phyloP scores from a whole-genome alignment of 2,329 filamentous ascomycete genomes.

The Fusarium nelsonii region DNA sequence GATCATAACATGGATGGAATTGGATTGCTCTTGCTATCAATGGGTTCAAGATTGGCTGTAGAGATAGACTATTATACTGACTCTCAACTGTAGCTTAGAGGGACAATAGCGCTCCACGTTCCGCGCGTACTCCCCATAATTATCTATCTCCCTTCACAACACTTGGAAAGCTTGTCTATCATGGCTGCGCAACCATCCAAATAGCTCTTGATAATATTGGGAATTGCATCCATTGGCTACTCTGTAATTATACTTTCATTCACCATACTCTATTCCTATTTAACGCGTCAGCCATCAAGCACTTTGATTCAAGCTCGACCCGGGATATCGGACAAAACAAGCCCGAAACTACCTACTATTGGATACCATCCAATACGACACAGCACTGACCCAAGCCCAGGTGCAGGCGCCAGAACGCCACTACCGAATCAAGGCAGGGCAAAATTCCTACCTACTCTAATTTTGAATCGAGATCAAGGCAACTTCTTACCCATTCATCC shows the following conservation, averaged over 20 bases:
- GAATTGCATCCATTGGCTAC: not conserved
- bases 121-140: conserved; percentile 38
- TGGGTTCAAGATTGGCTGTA: not conserved
- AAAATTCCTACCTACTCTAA: conserved; percentile 18
- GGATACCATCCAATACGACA: not conserved
- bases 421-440: conserved; percentile 35
- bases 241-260: not conserved
- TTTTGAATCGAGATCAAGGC: conserved; percentile 32
- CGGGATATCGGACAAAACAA: conserved; percentile 26
- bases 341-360: conserved; percentile 16
- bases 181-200: not conserved
- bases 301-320: conserved; percentile 2
- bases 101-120: conserved; percentile 11
- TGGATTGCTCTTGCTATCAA: not conserved
- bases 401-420: conserved; percentile 15
- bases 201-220: not conserved
- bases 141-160: conserved; percentile 1
- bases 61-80: not conserved
- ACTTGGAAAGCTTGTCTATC: conserved; percentile 10
- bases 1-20: too few relatives aligned
- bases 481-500: conserved; percentile 11
- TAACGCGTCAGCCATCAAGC: conserved; percentile 22
- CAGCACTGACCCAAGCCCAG: not conserved
- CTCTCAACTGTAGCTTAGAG: too few relatives aligned
- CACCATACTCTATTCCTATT: conserved; percentile 7